Evolutionary conservation across 768 basidiomycete genomes (phyloP).

Genomic region (Mycena rosella): DNA sequence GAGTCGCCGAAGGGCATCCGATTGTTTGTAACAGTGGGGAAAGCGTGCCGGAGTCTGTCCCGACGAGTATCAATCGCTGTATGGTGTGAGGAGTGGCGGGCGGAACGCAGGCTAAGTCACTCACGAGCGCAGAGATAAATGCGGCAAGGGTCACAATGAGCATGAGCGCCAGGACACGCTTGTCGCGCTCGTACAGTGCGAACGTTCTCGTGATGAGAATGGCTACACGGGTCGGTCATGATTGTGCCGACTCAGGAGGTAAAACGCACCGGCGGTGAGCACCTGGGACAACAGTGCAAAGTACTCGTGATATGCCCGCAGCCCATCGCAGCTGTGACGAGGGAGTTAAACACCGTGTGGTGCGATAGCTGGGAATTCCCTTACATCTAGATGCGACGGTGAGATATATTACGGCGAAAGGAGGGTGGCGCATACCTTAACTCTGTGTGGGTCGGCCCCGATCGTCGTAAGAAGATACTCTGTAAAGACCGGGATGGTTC

Average conservation of each 20-base stretch:
- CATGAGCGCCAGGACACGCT: slow-evolving; percentile 15
- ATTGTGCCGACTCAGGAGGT: no score
- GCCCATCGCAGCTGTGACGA: slow-evolving; percentile 6
- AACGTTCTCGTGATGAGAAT: slow-evolving; percentile 35
- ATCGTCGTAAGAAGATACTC: slow-evolving; percentile 26
- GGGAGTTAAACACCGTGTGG: not conserved
- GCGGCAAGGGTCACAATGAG: slow-evolving; percentile 12
- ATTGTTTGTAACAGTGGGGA: slow-evolving; percentile 2
- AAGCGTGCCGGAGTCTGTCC: not conserved
- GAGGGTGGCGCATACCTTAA: not conserved
- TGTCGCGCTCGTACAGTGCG: slow-evolving; percentile 32
- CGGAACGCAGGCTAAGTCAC: not conserved
- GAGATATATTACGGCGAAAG: not conserved
- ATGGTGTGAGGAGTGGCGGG: no score
- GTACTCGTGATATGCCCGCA: slow-evolving; percentile 19
- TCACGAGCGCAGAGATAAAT: slow-evolving; percentile 1
- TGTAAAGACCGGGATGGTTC: slow-evolving; percentile 34
- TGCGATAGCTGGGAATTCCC: not conserved
- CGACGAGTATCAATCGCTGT: not conserved
- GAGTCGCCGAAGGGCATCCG: slow-evolving; percentile 12
- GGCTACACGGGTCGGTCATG: not conserved
- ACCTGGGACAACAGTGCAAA: slow-evolving; percentile 28
- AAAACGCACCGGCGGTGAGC: slow-evolving; percentile 20
- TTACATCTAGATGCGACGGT: slow-evolving; percentile 12
- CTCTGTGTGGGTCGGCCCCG: slow-evolving; percentile 17